A percentile compares a stretch with the other conserved stretches of the same genome.
Evolutionary conservation across 331 rosid genomes (phyloP).

Genomic region (Dryas integrifolia): DNA sequence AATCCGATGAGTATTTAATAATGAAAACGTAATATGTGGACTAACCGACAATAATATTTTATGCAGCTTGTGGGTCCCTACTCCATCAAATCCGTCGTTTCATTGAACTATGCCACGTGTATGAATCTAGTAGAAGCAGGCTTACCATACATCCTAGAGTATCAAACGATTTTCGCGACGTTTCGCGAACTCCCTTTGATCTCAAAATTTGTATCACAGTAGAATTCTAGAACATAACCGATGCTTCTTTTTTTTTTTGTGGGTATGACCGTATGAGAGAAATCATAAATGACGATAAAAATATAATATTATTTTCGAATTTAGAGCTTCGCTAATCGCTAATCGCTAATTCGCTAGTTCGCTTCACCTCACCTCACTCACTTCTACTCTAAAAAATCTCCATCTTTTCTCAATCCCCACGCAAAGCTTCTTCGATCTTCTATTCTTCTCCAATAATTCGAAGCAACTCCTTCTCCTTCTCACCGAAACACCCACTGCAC

Average conservation of each 20-base stretch:
- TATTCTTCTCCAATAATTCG: neutral
- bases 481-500: neutral
- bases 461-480: neutral
- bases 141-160: constrained; percentile 11
- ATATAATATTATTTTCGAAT: neutral
- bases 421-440: constrained; percentile 8
- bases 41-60: neutral
- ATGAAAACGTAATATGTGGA: too few species aligned
- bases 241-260: neutral
- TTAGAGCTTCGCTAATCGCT: neutral
- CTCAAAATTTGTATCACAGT: too few species aligned
- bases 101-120: constrained; percentile 28
- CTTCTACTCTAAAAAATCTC: neutral
- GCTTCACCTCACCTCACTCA: neutral
- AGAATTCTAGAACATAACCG: too few species aligned
- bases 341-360: too few species aligned
- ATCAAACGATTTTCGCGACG: constrained; percentile 6
- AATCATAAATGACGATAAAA: neutral
- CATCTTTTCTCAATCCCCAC: constrained; percentile 28
- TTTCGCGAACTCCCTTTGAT: constrained; percentile 23
- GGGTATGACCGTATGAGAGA: too few species aligned
- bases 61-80: neutral
- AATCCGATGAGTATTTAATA: too few species aligned
- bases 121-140: constrained; percentile 5
- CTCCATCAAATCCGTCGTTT: neutral